phyloP scores from a whole-genome alignment of 495 filamentous ascomycete species.

The Elaphomyces granulatus region DNA sequence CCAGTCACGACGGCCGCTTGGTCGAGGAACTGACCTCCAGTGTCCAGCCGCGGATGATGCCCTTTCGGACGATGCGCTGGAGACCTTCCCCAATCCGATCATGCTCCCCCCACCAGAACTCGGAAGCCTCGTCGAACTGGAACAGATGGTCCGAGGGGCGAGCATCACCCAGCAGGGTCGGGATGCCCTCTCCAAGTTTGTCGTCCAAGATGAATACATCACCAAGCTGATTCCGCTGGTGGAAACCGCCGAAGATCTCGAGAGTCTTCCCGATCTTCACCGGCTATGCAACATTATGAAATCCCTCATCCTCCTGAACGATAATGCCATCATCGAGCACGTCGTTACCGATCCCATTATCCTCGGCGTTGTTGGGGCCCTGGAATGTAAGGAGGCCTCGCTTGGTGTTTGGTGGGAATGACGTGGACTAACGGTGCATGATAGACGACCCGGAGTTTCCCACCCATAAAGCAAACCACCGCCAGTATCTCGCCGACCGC shows the following conservation, averaged over 20 bases:
- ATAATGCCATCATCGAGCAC: slow-evolving; percentile 83
- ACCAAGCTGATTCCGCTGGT: slow-evolving; percentile 74
- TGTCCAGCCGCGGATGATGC: slow-evolving; percentile 52
- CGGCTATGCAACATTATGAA: slow-evolving; percentile 97
- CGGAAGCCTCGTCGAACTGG: slow-evolving; percentile 66
- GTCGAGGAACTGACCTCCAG: slow-evolving; percentile 7
- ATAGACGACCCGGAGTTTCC: slow-evolving; percentile 93
- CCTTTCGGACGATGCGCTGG: slow-evolving; percentile 75
- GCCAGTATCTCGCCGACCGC: slow-evolving; percentile 78
- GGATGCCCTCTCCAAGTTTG: slow-evolving; percentile 77
- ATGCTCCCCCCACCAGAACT: slow-evolving; percentile 66
- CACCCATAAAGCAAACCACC: slow-evolving; percentile 95
- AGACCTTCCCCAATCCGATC: slow-evolving; percentile 47
- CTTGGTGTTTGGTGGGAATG: slow-evolving; percentile 6
- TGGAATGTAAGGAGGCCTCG: slow-evolving; percentile 77
- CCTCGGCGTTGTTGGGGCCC: slow-evolving; percentile 83
- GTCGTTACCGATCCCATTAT: slow-evolving; percentile 83
- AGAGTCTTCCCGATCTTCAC: slow-evolving; percentile 74
- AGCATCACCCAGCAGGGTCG: slow-evolving; percentile 61
- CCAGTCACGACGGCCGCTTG: neutral
- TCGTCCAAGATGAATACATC: slow-evolving; percentile 77
- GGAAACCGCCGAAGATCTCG: slow-evolving; percentile 74
- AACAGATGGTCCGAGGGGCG: slow-evolving; percentile 61
- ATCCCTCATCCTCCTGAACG: slow-evolving; percentile 82
- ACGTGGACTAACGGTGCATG: no score